A percentile compares a stretch with the other conserved stretches of the same genome.
Evolutionary conservation across 768 basidiomycete species (phyloP).

Genomic region (Pulveroboletus ravenelii): DNA sequence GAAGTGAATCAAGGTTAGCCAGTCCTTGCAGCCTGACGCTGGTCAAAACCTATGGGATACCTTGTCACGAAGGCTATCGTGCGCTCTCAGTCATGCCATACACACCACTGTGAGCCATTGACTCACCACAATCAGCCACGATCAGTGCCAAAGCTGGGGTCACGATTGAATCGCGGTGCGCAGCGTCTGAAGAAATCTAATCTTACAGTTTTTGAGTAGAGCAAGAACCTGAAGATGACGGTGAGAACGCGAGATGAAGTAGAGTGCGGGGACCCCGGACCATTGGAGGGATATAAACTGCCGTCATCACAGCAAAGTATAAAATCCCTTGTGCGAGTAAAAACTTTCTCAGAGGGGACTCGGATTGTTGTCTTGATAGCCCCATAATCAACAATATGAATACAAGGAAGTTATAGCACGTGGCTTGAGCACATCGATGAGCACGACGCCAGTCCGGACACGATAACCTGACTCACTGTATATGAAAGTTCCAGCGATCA

Average conservation of each 20-base stretch:
- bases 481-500: not conserved
- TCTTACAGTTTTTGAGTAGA: constrained; percentile 6
- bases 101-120: not conserved
- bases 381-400: constrained; percentile 15
- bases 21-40: not conserved
- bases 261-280: not conserved
- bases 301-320: constrained; percentile 11
- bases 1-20: not conserved
- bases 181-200: not conserved
- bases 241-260: not conserved
- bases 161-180: not conserved
- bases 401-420: constrained; percentile 17
- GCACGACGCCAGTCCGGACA: not conserved
- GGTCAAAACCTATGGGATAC: not conserved
- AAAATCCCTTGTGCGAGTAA: constrained; percentile 16
- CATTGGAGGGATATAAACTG: constrained; percentile 12
- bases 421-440: constrained; percentile 9
- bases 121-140: constrained; percentile 5
- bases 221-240: constrained; percentile 4
- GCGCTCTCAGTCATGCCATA: not conserved
- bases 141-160: not conserved
- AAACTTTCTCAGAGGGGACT: constrained; percentile 14
- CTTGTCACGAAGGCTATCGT: constrained; percentile 7
- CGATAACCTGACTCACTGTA: constrained; percentile 11
- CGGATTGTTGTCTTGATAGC: constrained; percentile 6